phyloP scores from a whole-genome alignment of 108 stramenopile genomes.

The Bacterosira constricta region DNA sequence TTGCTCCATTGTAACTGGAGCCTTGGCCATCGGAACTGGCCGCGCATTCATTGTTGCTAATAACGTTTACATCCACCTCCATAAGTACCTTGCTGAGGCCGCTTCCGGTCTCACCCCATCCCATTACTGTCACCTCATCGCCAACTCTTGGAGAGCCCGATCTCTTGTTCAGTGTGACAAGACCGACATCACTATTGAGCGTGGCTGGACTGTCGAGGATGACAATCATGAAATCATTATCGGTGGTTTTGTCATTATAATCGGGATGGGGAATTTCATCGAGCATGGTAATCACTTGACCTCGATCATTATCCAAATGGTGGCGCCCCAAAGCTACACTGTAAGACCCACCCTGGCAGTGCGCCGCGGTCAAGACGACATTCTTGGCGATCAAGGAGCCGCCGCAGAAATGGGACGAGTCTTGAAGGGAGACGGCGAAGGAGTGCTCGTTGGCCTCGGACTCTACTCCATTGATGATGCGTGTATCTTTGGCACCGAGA shows the following conservation, averaged over 20 bases:
- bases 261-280: constrained; percentile 17
- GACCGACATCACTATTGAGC: neutral
- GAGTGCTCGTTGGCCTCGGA: neutral
- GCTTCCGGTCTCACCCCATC: constrained; percentile 42
- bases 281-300: constrained; percentile 14
- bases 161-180: constrained; percentile 36
- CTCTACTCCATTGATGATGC: neutral
- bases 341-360: constrained; percentile 34
- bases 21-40: constrained; percentile 15
- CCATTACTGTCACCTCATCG: constrained; percentile 48
- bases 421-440: constrained; percentile 1
- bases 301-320: constrained; percentile 7
- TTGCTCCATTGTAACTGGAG: constrained; percentile 13
- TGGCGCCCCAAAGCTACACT: constrained; percentile 22
- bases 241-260: neutral
- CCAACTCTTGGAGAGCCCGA: constrained; percentile 18
- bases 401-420: too few relatives aligned
- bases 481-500: too few relatives aligned
- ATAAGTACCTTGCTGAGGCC: constrained; percentile 4
- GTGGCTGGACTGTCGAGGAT: constrained; percentile 4
- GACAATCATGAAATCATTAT: constrained; percentile 20
- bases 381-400: constrained; percentile 24
- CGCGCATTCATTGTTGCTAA: constrained; percentile 41
- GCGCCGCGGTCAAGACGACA: constrained; percentile 41
- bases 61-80: constrained; percentile 24